Evolutionary conservation across 108 stramenopile genomes (phyloP).

Genomic region (Conticribra guillardii): DNA sequence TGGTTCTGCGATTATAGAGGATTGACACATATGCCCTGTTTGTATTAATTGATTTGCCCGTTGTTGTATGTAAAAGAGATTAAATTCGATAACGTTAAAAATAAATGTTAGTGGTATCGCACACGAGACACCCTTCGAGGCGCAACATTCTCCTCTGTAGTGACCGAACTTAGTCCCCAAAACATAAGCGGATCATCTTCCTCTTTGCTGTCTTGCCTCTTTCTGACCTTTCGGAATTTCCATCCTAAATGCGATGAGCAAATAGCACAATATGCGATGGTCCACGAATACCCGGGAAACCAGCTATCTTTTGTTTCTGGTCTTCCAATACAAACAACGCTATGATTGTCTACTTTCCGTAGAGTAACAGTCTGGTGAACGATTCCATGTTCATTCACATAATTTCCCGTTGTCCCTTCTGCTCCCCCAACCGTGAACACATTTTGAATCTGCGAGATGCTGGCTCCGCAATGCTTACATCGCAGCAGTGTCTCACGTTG

Average conservation of each 20-base stretch:
- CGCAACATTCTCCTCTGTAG: slow-evolving; percentile 18
- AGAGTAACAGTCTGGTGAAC: slow-evolving; percentile 83
- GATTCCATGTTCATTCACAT: slow-evolving; percentile 83
- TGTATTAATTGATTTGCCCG: too few species aligned
- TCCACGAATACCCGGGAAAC: slow-evolving; percentile 87
- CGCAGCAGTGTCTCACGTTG: slow-evolving; percentile 38
- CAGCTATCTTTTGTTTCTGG: slow-evolving; percentile 71
- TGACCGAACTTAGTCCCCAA: slow-evolving; percentile 36
- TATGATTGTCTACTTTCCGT: slow-evolving; percentile 51
- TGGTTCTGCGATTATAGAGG: too few species aligned
- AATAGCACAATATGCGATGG: slow-evolving; percentile 58
- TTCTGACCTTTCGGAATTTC: slow-evolving; percentile 66
- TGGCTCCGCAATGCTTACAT: slow-evolving; percentile 61
- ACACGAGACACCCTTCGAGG: slow-evolving; percentile 13
- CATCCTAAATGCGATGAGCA: slow-evolving; percentile 81
- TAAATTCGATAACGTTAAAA: too few species aligned
- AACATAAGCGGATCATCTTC: slow-evolving; percentile 9
- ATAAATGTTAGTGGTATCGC: neutral
- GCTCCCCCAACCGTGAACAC: slow-evolving; percentile 78
- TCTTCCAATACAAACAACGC: slow-evolving; percentile 51
- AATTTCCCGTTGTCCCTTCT: slow-evolving; percentile 76
- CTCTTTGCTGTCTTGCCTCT: neutral
- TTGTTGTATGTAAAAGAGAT: too few species aligned
- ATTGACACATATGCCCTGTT: too few species aligned
- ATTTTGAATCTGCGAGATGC: slow-evolving; percentile 41